A percentile compares a stretch with the other conserved stretches of the same genome.
Conservation (phyloP, 352 stramenopile species). For the Pythium myriotylum region DNA sequence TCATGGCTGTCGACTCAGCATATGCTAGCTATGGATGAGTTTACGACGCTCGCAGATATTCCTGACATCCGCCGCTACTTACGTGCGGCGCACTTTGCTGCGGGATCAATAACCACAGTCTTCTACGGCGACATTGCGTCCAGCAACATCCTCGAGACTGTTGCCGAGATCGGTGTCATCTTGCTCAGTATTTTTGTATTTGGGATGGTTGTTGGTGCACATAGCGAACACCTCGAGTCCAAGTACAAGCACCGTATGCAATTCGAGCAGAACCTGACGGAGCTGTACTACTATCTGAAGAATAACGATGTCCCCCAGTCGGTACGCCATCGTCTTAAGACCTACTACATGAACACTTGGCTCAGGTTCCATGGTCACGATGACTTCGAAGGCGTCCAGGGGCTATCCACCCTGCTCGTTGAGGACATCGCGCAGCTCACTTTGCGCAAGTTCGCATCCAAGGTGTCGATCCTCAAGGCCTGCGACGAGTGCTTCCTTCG, state of each 20-base stretch:
- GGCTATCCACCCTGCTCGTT: slow-evolving; percentile 59
- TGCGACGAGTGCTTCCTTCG: slow-evolving; percentile 73
- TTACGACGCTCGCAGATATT: slow-evolving; percentile 44
- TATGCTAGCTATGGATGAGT: slow-evolving; percentile 56
- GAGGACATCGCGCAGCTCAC: slow-evolving; percentile 76
- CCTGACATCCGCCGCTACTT: slow-evolving; percentile 50
- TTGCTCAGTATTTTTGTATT: slow-evolving; percentile 74
- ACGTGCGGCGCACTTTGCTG: slow-evolving; percentile 59
- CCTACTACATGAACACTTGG: slow-evolving; percentile 76
- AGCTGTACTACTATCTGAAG: slow-evolving; percentile 63
- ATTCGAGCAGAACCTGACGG: slow-evolving; percentile 69
- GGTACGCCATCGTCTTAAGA: slow-evolving; percentile 50
- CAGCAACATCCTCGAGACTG: slow-evolving; percentile 59
- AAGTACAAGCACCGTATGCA: slow-evolving; percentile 71
- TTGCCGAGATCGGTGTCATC: slow-evolving; percentile 61
- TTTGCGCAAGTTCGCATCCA: slow-evolving; percentile 54
- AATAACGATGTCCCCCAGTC: slow-evolving; percentile 59
- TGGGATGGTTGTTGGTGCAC: slow-evolving; percentile 62
- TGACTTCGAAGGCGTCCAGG: slow-evolving; percentile 55
- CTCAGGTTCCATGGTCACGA: slow-evolving; percentile 66
- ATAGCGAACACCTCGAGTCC: slow-evolving; percentile 60
- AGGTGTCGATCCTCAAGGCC: slow-evolving; percentile 65
- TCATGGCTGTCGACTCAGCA: slow-evolving; percentile 60
- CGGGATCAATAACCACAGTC: slow-evolving; percentile 66
- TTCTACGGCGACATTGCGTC: slow-evolving; percentile 75